A percentile compares a stretch with the other conserved stretches of the same genome.
Conservation (phyloP, 768 basidiomycete species). For the Boletales sp. region DNA sequence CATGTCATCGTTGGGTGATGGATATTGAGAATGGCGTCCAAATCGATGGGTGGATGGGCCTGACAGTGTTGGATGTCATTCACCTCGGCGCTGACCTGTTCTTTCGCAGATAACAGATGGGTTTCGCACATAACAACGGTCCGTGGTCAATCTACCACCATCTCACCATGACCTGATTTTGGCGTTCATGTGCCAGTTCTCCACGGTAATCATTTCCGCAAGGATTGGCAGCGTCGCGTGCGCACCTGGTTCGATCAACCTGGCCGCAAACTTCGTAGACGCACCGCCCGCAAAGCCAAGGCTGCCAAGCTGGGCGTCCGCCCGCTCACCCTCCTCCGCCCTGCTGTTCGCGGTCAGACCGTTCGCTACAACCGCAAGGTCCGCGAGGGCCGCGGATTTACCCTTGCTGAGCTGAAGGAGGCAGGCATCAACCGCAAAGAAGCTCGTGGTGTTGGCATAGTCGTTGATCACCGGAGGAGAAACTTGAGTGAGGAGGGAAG, state of each 20-base stretch:
- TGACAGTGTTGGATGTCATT: slow-evolving; percentile 15
- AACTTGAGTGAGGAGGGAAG: slow-evolving; percentile 97
- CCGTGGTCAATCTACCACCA: slow-evolving; percentile 27
- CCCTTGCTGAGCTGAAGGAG: slow-evolving; percentile 89
- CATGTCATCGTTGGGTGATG: background rate
- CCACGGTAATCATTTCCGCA: slow-evolving; percentile 93
- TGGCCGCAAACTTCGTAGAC: slow-evolving; percentile 93
- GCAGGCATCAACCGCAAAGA: slow-evolving; percentile 94
- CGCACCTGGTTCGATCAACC: slow-evolving; percentile 99
- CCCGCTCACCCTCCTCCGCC: slow-evolving; percentile 88
- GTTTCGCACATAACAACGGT: slow-evolving; percentile 37
- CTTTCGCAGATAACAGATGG: slow-evolving; percentile 30
- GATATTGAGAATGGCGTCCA: background rate
- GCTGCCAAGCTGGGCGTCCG: slow-evolving; percentile 89
- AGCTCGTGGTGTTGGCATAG: slow-evolving; percentile 88
- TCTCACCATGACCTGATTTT: slow-evolving; percentile 6
- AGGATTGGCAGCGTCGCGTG: slow-evolving; percentile 98
- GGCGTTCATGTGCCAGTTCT: slow-evolving; percentile 52
- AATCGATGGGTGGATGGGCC: slow-evolving; percentile 21
- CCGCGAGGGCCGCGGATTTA: slow-evolving; percentile 96
- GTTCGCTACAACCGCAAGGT: slow-evolving; percentile 98
- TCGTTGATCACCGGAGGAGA: slow-evolving; percentile 95
- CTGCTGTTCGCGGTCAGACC: slow-evolving; percentile 94
- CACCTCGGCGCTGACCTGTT: slow-evolving; percentile 12
- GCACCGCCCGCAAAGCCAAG: slow-evolving; percentile 88